A percentile compares a stretch with the other conserved stretches of the same genome.
phyloP scores from a whole-genome alignment of 176 grass and related monocot genomes.

The Cenchrus americanus region DNA sequence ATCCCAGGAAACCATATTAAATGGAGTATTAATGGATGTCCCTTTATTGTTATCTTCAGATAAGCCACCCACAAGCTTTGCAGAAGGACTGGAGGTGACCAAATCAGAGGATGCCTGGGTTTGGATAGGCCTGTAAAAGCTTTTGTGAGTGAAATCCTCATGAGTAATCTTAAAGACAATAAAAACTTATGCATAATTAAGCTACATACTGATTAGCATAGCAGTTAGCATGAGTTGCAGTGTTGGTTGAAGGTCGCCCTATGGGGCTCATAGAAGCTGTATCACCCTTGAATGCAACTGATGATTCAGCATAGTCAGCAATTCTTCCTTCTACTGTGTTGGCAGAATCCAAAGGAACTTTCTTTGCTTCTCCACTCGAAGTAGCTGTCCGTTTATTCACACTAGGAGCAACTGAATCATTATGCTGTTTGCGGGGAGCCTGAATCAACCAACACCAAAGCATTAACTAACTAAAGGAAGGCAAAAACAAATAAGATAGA shows the following conservation, averaged over 20 bases:
- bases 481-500: slow-evolving; percentile 9
- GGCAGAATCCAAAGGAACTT: slow-evolving; percentile 38
- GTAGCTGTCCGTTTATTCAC: slow-evolving; percentile 50
- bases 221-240: slow-evolving; percentile 56
- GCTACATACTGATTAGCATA: slow-evolving; percentile 63
- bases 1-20: slow-evolving; percentile 73
- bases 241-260: slow-evolving; percentile 57
- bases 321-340: slow-evolving; percentile 47
- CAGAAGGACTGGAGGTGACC: slow-evolving; percentile 36
- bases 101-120: slow-evolving; percentile 28
- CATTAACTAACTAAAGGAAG: slow-evolving; percentile 30
- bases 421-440: slow-evolving; percentile 70
- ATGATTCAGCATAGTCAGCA: slow-evolving; percentile 46
- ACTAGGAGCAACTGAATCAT: slow-evolving; percentile 43
- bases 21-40: slow-evolving; percentile 49
- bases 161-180: slow-evolving; percentile 22
- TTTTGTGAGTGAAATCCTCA: slow-evolving; percentile 26
- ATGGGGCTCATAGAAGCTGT: slow-evolving; percentile 56
- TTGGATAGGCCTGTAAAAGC: slow-evolving; percentile 65
- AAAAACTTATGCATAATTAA: slow-evolving; percentile 31
- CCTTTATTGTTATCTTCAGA: slow-evolving; percentile 59
- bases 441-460: slow-evolving; percentile 44
- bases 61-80: slow-evolving; percentile 46
- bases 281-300: slow-evolving; percentile 51
- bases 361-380: slow-evolving; percentile 49